Base-by-base conservation (phyloP, 1,139 yeast species). In the Geotrichum carabidarum region DNA sequence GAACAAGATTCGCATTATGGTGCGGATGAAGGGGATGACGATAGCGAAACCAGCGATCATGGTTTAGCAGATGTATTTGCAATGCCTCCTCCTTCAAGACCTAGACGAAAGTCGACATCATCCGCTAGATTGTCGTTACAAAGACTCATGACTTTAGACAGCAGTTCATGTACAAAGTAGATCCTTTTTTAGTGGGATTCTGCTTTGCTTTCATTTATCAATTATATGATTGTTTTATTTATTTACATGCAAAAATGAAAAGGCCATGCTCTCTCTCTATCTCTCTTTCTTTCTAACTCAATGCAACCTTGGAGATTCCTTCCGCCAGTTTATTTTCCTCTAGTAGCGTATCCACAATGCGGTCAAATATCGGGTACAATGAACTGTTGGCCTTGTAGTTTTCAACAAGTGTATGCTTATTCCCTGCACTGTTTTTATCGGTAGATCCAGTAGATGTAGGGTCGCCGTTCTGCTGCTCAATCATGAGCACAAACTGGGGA, bases 401-500 rank as follows among this genome's bases (percentile, higher is more conserved):
- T 30, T 75, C 70, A 1, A 71, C 63, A 32, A 77, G 55, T 4
- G 50, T 35, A 17, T 36, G 37, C 7, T 45, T 35, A 18, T 52
- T 27, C 35, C 36, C 27, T 22, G 27, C 5, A 22, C 27, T 22
- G 30, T 11, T 35, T 18, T 50, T 22, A 70, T 36, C 63, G 18
- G 46, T 51, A 3, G 40, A 27, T 8, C 53, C 53, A 51, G 41
- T 47, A 8, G 50, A 44, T 18, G 36, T 43, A 30, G 55, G 51
- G n/a, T 57, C 36, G 31, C 43, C 59, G 27, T 62, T 60, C 49
- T 68, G 71, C 41, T 63, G 56, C 67, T 93, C 99, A 15, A 93
- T 80, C 77, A 89, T 71, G 61, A 86, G 90, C 30, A 88, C 95
- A 72, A 93, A 93, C 51, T 77, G 78, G 0, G 99, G 99, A 64